Percentiles rank a stretch among this genome's conserved stretches.
Evolutionary conservation across 306 rosid genomes (phyloP).

Genomic region (Abrus precatorius): DNA sequence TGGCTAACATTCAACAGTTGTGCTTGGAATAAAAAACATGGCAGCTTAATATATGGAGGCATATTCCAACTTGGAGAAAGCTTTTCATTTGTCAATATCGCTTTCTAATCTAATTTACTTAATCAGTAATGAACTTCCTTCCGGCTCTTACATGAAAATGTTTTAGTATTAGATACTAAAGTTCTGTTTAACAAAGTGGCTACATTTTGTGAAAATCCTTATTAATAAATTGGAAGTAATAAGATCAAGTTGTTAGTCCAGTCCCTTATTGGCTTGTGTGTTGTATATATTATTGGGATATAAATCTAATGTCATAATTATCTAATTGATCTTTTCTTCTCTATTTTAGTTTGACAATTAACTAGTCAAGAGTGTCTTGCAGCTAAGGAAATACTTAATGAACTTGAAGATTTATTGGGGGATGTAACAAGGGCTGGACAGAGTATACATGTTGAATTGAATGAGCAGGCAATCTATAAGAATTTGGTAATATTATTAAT

Average conservation of each 20-base stretch:
- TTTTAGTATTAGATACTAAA: constrained; percentile 10
- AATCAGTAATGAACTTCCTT: constrained; percentile 15
- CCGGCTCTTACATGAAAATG: not conserved
- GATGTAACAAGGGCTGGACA: constrained; percentile 59
- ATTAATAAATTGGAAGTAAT: constrained; percentile 3
- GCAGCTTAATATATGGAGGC: constrained; percentile 6
- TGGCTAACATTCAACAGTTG: constrained; percentile 12
- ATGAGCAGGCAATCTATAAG: constrained; percentile 46
- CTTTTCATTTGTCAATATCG: constrained; percentile 26
- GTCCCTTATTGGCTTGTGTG: not conserved
- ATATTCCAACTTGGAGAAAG: constrained; percentile 21
- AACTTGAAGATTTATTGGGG: constrained; percentile 62
- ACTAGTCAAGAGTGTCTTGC: constrained; percentile 44
- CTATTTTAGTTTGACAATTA: constrained; percentile 43
- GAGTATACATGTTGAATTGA: constrained; percentile 45
- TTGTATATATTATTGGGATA: constrained; percentile 27
- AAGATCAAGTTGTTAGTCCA: constrained; percentile 7
- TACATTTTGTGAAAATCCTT: not conserved
- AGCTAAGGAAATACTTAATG: constrained; percentile 63
- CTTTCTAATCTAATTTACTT: constrained; percentile 23
- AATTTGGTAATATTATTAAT: constrained; percentile 54
- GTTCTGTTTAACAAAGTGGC: constrained; percentile 25
- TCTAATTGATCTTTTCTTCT: constrained; percentile 18
- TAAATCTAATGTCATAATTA: not conserved
- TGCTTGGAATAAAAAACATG: constrained; percentile 27